Evolutionary conservation across 2,329 filamentous ascomycete genomes (phyloP), one percentile per base, ranked within the genome.

Genomic region (Tolypocladium inflatum): DNA sequence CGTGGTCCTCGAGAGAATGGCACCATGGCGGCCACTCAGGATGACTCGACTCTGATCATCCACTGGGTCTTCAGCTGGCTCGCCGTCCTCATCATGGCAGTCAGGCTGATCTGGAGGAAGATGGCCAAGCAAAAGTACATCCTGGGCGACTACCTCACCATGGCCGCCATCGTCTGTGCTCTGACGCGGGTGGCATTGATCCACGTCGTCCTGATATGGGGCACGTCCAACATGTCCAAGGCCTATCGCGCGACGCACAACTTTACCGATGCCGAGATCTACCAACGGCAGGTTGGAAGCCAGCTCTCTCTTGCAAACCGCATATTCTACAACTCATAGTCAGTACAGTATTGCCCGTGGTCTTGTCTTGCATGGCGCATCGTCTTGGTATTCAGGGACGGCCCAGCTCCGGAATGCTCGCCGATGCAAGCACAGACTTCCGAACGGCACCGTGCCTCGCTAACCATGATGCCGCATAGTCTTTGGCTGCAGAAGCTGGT

Each of bases 81-180:
- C 45, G 61, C 65, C 8, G 50, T 68, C 51, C 11, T 58, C 13
- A 54, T 67, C 57, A 68, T 68, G 62, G 54, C 33, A 2, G 19
- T 43, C 2, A 55, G 66, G 41, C 58, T 68, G 38, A 50, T 61
- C 21, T 64, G 63, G 57, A 62, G 59, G 21, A 67, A 61, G 48
- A 35, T 62, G 11, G 54, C 58, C 26, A 61, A 55, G 19, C 65
- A 67, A 42, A 35, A 60, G 3, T 65, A 60, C 43, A 59, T 61
- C 26, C n/a, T 55, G 13, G 63, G 61, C 43, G 67, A 68, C 55
- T 67, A 59, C 54, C 55, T 66, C 56, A 66, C 62, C 37, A 74
- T 78, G 73, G 76, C 74, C 57, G 70, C 71, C 10, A 74, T 73
- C 58, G 33, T 76, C 45, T 71, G 65, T 52, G 64, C 59, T 10